phyloP scores from a whole-genome alignment of 176 grass and related monocot genomes.

The Microstegium vimineum region DNA sequence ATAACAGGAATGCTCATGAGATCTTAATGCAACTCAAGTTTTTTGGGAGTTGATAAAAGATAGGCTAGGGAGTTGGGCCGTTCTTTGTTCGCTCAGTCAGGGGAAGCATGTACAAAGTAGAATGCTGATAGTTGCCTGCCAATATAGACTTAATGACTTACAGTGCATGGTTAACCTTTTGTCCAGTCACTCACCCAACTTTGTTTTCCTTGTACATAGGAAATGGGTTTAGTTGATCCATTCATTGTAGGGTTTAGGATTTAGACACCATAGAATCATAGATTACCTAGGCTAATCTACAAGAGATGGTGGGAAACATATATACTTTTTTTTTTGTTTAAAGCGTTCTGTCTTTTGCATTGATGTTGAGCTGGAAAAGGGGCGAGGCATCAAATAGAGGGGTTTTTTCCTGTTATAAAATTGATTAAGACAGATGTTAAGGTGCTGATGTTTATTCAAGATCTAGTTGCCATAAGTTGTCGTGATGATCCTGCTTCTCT shows the following conservation, averaged over 20 bases:
- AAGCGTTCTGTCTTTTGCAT: neutral
- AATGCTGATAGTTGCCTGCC: constrained; percentile 31
- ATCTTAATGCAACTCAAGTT: constrained; percentile 39
- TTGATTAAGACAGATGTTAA: neutral
- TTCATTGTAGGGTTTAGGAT: constrained; percentile 48
- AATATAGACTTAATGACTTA: constrained; percentile 6
- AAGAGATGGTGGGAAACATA: neutral
- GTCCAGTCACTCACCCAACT: constrained; percentile 31
- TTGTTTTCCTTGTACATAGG: constrained; percentile 52
- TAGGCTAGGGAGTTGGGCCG: constrained; percentile 3
- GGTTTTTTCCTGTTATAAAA: neutral
- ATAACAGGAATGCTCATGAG: neutral
- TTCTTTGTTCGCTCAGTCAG: constrained; percentile 23
- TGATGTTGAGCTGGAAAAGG: constrained; percentile 14
- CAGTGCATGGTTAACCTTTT: constrained; percentile 24
- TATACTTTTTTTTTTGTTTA: neutral
- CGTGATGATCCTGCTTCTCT: neutral
- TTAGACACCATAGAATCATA: constrained; percentile 26
- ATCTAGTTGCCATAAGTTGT: neutral
- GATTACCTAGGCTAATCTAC: constrained; percentile 27
- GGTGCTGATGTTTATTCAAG: neutral
- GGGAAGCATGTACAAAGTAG: constrained; percentile 41
- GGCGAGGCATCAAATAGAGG: neutral
- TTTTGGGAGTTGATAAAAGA: constrained; percentile 51
- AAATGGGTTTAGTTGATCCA: constrained; percentile 36